These are phyloP conservation scores for Grammothele lineata DNA, from an alignment of 768 basidiomycete genomes.

Conservation along the genomic window DNA sequence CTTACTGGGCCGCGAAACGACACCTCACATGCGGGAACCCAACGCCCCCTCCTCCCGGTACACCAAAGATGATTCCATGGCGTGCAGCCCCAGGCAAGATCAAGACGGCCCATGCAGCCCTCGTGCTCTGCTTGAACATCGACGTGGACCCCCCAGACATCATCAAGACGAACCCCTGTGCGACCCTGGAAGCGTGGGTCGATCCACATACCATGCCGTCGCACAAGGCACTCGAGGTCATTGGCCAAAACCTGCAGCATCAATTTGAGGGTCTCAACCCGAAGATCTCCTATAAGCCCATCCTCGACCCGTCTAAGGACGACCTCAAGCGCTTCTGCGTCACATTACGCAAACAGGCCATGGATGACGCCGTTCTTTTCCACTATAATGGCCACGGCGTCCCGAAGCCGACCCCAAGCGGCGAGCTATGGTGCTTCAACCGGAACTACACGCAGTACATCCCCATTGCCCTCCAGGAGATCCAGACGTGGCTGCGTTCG, in stretches of 20 bases:
- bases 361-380: conserved; percentile 91
- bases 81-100: conserved; percentile 79
- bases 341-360: conserved; percentile 79
- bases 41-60: conserved; percentile 62
- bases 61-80: conserved; percentile 70
- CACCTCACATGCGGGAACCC: conserved; percentile 91
- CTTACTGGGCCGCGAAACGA: conserved; percentile 85
- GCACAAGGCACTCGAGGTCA: conserved; percentile 89
- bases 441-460: conserved; percentile 97
- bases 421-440: conserved; percentile 99
- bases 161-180: conserved; percentile 95
- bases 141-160: conserved; percentile 97
- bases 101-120: conserved; percentile 84
- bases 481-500: conserved; percentile 90
- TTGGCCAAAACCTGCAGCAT: conserved; percentile 87
- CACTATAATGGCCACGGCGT: conserved; percentile 99
- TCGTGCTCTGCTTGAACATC: conserved; percentile 93
- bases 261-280: conserved; percentile 95
- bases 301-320: conserved; percentile 92
- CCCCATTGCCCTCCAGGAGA: conserved; percentile 89
- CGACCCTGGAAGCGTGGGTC: conserved; percentile 94
- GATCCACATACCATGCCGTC: conserved; percentile 92
- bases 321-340: conserved; percentile 87
- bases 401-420: conserved; percentile 90
- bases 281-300: conserved; percentile 91